Conservation (phyloP, 495 filamentous ascomycete species). For the Physcia stellaris region DNA sequence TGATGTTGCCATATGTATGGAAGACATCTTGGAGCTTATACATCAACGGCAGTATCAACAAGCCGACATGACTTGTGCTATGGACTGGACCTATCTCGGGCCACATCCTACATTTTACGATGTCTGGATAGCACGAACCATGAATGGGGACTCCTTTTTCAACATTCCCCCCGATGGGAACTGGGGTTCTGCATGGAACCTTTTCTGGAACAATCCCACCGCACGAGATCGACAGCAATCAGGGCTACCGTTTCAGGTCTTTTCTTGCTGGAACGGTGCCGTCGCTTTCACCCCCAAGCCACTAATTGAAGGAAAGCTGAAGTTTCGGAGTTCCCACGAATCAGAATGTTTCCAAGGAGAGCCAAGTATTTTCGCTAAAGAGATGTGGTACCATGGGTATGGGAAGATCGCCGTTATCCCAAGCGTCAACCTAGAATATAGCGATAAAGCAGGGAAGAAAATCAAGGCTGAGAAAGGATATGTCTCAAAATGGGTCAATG, state of each 20-base stretch:
- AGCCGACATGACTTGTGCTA: slow-evolving; percentile 39
- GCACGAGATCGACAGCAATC: slow-evolving; percentile 15
- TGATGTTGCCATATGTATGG: slow-evolving; percentile 33
- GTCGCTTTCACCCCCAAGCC: slow-evolving; percentile 22
- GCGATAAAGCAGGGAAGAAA: slow-evolving; percentile 12
- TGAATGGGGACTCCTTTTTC: slow-evolving; percentile 37
- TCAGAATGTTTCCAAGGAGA: slow-evolving; percentile 8
- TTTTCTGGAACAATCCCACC: slow-evolving; percentile 30
- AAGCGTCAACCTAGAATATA: slow-evolving; percentile 4
- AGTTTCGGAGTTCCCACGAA: slow-evolving; percentile 20
- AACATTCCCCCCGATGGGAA: slow-evolving; percentile 30
- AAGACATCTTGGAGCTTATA: slow-evolving; percentile 39
- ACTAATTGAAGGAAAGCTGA: slow-evolving; percentile 18
- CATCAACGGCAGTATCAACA: slow-evolving; percentile 27
- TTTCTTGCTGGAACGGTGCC: slow-evolving; percentile 40
- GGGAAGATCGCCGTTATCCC: slow-evolving; percentile 9
- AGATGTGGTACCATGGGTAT: slow-evolving; percentile 7
- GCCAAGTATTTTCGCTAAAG: slow-evolving; percentile 4
- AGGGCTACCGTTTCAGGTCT: slow-evolving; percentile 35
- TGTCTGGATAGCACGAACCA: slow-evolving; percentile 33
- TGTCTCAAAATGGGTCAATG: slow-evolving; percentile 13
- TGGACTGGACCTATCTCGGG: slow-evolving; percentile 36
- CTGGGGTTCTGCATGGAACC: slow-evolving; percentile 27
- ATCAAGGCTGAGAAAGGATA: slow-evolving; percentile 29
- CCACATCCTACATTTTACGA: slow-evolving; percentile 34